Evolutionary conservation across 1,284 basidiomycete species (phyloP), one percentile per base, ranked within the genome.

Genomic region (Phellopilus nigrolimitatus): DNA sequence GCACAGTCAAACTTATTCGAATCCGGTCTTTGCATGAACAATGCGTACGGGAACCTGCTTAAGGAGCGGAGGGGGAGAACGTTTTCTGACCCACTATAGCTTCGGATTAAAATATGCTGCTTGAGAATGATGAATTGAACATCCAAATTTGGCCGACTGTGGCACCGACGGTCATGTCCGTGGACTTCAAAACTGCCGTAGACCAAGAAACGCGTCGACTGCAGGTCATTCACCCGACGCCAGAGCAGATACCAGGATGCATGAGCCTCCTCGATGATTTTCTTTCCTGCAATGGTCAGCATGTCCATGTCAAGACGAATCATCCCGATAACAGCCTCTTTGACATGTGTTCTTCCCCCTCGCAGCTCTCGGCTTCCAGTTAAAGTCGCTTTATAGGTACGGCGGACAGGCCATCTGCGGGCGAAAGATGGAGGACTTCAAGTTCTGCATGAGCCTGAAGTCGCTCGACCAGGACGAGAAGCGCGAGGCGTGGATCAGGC

Each of bases 381-480:
- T 95, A 51, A 88, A 85, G 59, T 84, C 87, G 2, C 71, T 97
- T 42, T 98, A 98, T 67, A 80, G 95, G 58, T 84, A 87, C 60
- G 95, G 95, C 3, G 74, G 81, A 44, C 77, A 88, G 60, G 75
- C 86, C 1, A 79, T 84, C 55, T 98, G 95, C 66, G 73, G 72
- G 0, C 74, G 76, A 48, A 94, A 95, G 65, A 78, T 87, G 62
- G 85, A 93, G 58, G 94, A 97, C 61, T 95, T 95, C 78, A 97
- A 97, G 70, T 97, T 91, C 69, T 99, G 95, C 70, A 73, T 97
- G 72, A 88, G 84, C 53, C 71, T 88, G 57, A 95, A 94, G 66
- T 76, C 79, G 21, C 72, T 90, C 66, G 78, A 85, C 44, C 79
- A 80, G 8, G 91, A 95, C 51, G 79, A 84, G 61, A 80, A 81